Evolutionary conservation across 139 green algal species (phyloP), one percentile per base, ranked within the genome.

Genomic region (Chlorella ohadii): DNA sequence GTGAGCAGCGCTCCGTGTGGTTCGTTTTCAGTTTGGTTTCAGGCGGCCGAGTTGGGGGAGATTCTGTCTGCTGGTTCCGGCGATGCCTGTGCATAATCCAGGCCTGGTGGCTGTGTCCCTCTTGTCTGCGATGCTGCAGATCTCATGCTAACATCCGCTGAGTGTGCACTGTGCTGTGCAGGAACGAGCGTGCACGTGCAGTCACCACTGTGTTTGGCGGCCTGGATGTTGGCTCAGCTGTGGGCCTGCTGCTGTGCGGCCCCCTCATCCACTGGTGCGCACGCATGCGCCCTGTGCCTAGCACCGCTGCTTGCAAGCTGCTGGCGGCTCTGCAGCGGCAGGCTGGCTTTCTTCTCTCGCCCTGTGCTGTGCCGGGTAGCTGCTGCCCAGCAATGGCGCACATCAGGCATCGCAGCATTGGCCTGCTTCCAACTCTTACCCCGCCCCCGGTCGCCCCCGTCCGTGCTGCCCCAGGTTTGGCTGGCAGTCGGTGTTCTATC

Each of bases 401-500:
- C n/a, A n/a, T n/a, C n/a, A n/a, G n/a, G n/a, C n/a, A n/a, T n/a
- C n/a, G n/a, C n/a, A n/a, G n/a, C n/a, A n/a, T n/a, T n/a, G n/a
- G n/a, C n/a, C n/a, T n/a, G n/a, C n/a, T n/a, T n/a, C n/a, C n/a
- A n/a, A n/a, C n/a, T n/a, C n/a, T n/a, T n/a, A n/a, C n/a, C n/a
- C n/a, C n/a, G n/a, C n/a, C n/a, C n/a, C n/a, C n/a, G n/a, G n/a
- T n/a, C n/a, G n/a, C 44, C 44, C 44, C 44, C 44, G 7, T 16
- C 44, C 44, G 19, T 59, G 51, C 51, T 59, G 44, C 44, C 44
- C 12, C 51, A 59, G 51, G 70, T 96, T 95, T 51, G 96, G 97
- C 68, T 99, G 97, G 97, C 91, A 95, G 20, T 95, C 88, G 4
- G 97, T 99, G 31, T 99, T 99, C 89, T 98, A 98, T 86, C 82